Conservation (phyloP, 2,329 filamentous ascomycete species). For the Aspergillus oerlinghausenensis region DNA sequence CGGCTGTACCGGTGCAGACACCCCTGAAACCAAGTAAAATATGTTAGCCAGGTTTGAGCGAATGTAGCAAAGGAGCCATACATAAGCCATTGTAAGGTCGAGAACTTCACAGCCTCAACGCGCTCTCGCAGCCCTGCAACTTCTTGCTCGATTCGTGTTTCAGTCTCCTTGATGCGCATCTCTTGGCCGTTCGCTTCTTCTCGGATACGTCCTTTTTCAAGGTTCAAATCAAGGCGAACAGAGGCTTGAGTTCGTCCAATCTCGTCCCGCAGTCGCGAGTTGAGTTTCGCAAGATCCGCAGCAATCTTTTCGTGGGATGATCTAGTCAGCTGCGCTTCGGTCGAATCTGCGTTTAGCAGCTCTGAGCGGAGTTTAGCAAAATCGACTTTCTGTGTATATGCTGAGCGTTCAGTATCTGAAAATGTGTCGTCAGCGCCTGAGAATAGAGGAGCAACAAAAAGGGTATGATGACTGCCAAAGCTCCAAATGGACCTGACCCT, state of each 20-base stretch:
- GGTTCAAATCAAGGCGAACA: constrained; percentile 84
- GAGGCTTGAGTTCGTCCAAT: constrained; percentile 91
- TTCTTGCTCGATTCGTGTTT: constrained; percentile 97
- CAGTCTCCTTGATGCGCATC: constrained; percentile 97
- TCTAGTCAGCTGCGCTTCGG: constrained; percentile 82
- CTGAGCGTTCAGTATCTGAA: constrained; percentile 47
- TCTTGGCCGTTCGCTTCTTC: constrained; percentile 97
- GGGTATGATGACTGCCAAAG: background rate
- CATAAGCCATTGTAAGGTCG: constrained; percentile 97
- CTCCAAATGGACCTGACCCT: background rate
- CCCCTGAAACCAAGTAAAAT: constrained; percentile 44
- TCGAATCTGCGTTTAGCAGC: constrained; percentile 84
- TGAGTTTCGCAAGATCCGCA: constrained; percentile 92
- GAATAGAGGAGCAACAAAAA: background rate
- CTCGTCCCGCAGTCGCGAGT: constrained; percentile 83
- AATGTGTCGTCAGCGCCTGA: background rate
- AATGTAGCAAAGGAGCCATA: constrained; percentile 48
- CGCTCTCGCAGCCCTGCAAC: constrained; percentile 85
- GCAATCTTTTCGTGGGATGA: constrained; percentile 86
- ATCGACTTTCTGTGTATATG: constrained; percentile 84
- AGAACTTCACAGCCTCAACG: constrained; percentile 96
- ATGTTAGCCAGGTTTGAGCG: constrained; percentile 22
- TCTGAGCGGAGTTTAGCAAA: constrained; percentile 96
- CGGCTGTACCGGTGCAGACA: constrained; percentile 62
- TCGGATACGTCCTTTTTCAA: constrained; percentile 93